A percentile compares a stretch with the other conserved stretches of the same genome.
Evolutionary conservation across 2,329 filamentous ascomycete species (phyloP).

Genomic region (Trichoderma sp.): DNA sequence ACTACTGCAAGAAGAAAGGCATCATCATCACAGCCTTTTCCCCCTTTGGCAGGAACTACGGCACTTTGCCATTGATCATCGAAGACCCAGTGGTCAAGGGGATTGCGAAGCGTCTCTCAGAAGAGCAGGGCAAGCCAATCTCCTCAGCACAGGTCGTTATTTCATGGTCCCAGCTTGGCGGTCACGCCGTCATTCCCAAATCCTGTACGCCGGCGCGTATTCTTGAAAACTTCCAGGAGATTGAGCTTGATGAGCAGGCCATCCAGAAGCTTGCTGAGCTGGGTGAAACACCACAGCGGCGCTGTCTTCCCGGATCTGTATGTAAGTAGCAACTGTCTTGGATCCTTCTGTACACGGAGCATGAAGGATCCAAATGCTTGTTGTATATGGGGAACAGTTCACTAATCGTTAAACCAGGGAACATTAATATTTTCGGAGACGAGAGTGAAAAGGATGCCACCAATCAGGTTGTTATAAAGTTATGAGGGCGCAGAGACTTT

Average conservation of each 20-base stretch:
- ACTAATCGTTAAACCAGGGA: not conserved
- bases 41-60: conserved; percentile 51
- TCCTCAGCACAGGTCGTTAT: conserved; percentile 51
- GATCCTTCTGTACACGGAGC: not conserved
- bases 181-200: conserved; percentile 74
- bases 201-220: conserved; percentile 69
- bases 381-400: not conserved
- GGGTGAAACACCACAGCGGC: conserved; percentile 53
- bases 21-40: conserved; percentile 68
- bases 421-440: conserved; percentile 10
- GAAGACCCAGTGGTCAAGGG: conserved; percentile 58
- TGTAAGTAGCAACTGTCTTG: not conserved
- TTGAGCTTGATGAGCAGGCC: conserved; percentile 60
- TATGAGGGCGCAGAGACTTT: not conserved
- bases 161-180: conserved; percentile 60
- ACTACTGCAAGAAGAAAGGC: conserved; percentile 62
- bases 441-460: not conserved
- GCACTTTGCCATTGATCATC: conserved; percentile 51
- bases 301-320: conserved; percentile 42
- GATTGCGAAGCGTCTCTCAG: conserved; percentile 52
- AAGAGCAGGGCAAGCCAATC: conserved; percentile 39
- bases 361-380: not conserved
- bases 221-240: conserved; percentile 67
- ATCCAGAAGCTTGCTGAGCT: conserved; percentile 63
- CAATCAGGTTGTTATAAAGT: not conserved